Base-by-base conservation (phyloP, 1,284 basidiomycete species). In the Cryptococcus sp. region DNA sequence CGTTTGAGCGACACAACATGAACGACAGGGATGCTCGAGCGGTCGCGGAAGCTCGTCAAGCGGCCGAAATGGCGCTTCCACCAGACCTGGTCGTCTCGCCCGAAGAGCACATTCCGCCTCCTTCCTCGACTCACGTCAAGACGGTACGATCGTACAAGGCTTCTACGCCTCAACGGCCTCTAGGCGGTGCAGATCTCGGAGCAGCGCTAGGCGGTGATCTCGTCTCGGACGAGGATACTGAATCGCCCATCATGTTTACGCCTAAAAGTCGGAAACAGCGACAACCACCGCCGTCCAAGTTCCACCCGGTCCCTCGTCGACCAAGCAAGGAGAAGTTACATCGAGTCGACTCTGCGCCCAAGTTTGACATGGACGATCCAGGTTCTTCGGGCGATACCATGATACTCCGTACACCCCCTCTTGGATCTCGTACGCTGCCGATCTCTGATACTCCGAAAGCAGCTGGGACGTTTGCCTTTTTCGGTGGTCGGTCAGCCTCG, bases 241-340 rank as follows among this genome's bases (percentile, higher is more conserved):
- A 58, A 26, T 31, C 28, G 14, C 54, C 71, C 22, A 53, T 89
- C 57, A 85, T 81, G 25, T 85, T 88, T 66, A 76, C 82, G 35
- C 78, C 86, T 11, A 68, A 64, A 48, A 50, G 46, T 5, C 56
- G 52, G 32, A 81, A 78, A 65, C 14, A 7, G 28, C 81, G 80
- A 61, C 75, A 77, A 62, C 67, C 53, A n/a, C 72, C 75, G 22
- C 69, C 73, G 5, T 62, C 66, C n/a, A 54, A 57, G 42, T 67
- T 69, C 53, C 54, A 47, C 34, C 63, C 65, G 14, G 63, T 70
- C 18, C 59, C 66, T 5, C 58, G 69, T 11, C 57, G 69, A 25
- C 50, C 65, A 9, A 66, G 64, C 21, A 68, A 68, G 47, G 65
- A 71, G 41, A 40, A 49, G 16, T 53, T 71, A 10, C 56, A 58